Percentiles rank a stretch among this genome's conserved stretches.
Conservation (phyloP, 75 land plant species). For the Sequoiadendron giganteum region DNA sequence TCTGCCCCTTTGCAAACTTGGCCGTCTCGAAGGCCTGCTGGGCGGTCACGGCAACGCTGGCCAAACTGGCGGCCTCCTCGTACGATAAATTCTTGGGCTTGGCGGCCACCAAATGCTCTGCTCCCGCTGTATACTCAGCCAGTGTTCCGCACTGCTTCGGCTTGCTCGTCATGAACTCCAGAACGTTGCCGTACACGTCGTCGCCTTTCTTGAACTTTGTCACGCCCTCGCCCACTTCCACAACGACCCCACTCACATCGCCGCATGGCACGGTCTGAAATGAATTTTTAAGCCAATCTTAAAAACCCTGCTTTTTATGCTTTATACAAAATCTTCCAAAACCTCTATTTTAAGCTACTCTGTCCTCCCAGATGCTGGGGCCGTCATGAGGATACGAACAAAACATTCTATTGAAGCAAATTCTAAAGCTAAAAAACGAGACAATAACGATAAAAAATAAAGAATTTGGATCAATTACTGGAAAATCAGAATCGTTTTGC, state of each 20-base stretch:
- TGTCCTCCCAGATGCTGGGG: not conserved
- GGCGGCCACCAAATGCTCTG: constrained; percentile 24
- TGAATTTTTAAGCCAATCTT: not conserved
- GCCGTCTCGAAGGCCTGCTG: constrained; percentile 23
- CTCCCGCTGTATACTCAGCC: not conserved
- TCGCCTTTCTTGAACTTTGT: constrained; percentile 43
- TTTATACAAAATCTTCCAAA: no score
- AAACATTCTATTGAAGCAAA: not conserved
- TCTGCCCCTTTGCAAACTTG: constrained; percentile 30
- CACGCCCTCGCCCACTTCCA: constrained; percentile 34
- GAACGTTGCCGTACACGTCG: constrained; percentile 23
- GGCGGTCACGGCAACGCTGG: not conserved
- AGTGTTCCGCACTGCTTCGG: not conserved
- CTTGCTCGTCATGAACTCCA: not conserved
- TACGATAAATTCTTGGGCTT: constrained; percentile 30
- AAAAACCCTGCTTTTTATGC: no score
- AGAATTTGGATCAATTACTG: not conserved
- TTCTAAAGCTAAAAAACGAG: not conserved
- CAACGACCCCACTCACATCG: constrained; percentile 45
- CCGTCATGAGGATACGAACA: not conserved
- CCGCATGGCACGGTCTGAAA: constrained; percentile 46
- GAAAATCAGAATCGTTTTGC: not conserved
- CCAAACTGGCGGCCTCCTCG: not conserved
- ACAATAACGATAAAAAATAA: not conserved
- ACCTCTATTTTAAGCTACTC: no score